A percentile compares a stretch with the other conserved stretches of the same genome.
Conservation (phyloP, 768 basidiomycete species). For the Neoboletus magnificus region DNA sequence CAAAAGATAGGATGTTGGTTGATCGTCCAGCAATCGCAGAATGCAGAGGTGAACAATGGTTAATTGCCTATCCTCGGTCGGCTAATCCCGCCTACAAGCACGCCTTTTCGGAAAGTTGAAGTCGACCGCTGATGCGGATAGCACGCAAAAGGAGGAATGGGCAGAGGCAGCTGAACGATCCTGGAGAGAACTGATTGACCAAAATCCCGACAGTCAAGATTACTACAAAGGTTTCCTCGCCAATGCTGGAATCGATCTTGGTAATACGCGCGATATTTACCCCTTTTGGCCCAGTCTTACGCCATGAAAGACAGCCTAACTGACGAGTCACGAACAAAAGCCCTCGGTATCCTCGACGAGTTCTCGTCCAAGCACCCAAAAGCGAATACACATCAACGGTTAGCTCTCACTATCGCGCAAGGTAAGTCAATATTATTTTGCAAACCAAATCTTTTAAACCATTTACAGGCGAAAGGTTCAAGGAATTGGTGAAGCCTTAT, state of each 20-base stretch:
- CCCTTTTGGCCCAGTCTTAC: slow-evolving; percentile 11
- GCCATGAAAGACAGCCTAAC: slow-evolving; percentile 36
- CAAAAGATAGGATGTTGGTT: slow-evolving; percentile 63
- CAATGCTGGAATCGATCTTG: slow-evolving; percentile 61
- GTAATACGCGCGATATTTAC: slow-evolving; percentile 37
- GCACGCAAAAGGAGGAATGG: slow-evolving; percentile 29
- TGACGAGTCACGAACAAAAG: slow-evolving; percentile 49
- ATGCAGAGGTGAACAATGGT: slow-evolving; percentile 49
- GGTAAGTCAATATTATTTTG: slow-evolving; percentile 33
- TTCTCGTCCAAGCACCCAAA: slow-evolving; percentile 63
- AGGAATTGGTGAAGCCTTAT: slow-evolving; percentile 60
- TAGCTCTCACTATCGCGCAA: slow-evolving; percentile 65
- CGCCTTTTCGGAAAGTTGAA: slow-evolving; percentile 66
- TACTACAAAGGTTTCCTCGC: slow-evolving; percentile 76
- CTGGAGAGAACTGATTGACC: slow-evolving; percentile 77
- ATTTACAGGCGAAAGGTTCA: slow-evolving; percentile 62
- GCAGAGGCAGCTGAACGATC: slow-evolving; percentile 73
- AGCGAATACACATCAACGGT: slow-evolving; percentile 67
- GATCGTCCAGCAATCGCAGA: slow-evolving; percentile 70
- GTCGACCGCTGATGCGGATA: slow-evolving; percentile 6
- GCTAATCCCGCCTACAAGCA: slow-evolving; percentile 44
- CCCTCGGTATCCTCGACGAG: slow-evolving; percentile 54
- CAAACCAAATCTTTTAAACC: background rate
- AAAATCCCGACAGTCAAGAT: slow-evolving; percentile 78
- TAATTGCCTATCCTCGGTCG: background rate